Conservation (phyloP, 1,284 basidiomycete genomes). For the Boletus sp. region DNA sequence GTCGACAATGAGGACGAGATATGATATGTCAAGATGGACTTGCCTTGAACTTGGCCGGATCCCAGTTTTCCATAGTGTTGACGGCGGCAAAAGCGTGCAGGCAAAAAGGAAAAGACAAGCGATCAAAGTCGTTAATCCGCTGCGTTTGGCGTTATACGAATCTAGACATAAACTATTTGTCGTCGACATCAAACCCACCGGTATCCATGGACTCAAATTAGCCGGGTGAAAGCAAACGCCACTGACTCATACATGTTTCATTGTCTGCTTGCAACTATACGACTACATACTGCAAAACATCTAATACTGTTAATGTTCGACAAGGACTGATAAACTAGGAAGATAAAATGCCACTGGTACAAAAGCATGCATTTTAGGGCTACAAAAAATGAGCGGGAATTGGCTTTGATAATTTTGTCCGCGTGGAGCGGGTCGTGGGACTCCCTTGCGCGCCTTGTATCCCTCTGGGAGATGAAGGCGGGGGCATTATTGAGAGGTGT, state of each 20-base stretch:
- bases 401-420: conserved; percentile 21
- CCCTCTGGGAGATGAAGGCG: conserved; percentile 12
- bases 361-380: not conserved
- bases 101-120: no score
- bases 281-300: conserved; percentile 2
- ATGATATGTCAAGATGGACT: conserved; percentile 6
- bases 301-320: not conserved
- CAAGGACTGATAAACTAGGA: not conserved
- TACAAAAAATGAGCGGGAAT: conserved; percentile 23
- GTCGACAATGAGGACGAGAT: not conserved
- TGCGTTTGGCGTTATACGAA: conserved; percentile 1
- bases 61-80: conserved; percentile 37
- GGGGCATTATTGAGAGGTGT: conserved; percentile 24
- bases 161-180: conserved; percentile 6
- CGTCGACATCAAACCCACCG: not conserved
- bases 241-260: no score
- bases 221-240: no score
- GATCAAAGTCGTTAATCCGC: not conserved
- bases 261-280: conserved; percentile 4
- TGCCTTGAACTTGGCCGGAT: conserved; percentile 48
- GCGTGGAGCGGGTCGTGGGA: conserved; percentile 2
- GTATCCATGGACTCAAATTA: not conserved
- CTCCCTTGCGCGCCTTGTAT: not conserved
- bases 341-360: conserved; percentile 3
- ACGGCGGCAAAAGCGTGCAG: no score